Conservation (phyloP, 2,329 filamentous ascomycete genomes). For the Periconia sp. region DNA sequence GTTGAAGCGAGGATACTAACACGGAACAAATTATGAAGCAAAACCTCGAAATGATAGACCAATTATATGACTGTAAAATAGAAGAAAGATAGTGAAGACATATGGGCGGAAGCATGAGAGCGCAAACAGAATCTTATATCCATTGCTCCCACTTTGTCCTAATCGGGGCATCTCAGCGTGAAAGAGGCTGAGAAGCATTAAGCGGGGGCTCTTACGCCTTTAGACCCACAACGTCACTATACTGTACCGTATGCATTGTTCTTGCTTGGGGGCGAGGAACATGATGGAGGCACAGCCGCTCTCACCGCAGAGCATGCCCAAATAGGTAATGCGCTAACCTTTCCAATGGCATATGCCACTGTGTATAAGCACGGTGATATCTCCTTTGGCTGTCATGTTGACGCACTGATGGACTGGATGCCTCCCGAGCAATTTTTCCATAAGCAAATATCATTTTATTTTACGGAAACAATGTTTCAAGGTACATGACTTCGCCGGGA, state of each 20-base stretch:
- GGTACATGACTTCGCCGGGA: too few relatives aligned
- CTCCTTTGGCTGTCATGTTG: too few relatives aligned
- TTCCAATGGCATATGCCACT: background rate
- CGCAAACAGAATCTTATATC: slow-evolving; percentile 7
- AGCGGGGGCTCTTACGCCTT: too few relatives aligned
- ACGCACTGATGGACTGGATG: too few relatives aligned
- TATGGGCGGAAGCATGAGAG: background rate
- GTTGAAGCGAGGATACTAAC: background rate
- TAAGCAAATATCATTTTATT: too few relatives aligned
- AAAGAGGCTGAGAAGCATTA: slow-evolving; percentile 4
- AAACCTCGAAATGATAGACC: background rate
- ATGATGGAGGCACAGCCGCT: slow-evolving; percentile 1
- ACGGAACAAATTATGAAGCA: background rate
- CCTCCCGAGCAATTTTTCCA: too few relatives aligned
- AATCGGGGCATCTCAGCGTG: slow-evolving; percentile 4
- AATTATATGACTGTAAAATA: background rate
- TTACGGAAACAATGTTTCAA: too few relatives aligned
- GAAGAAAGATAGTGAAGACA: background rate
- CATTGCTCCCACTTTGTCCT: slow-evolving; percentile 1
- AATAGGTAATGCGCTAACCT: slow-evolving; percentile 11
- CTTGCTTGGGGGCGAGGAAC: background rate
- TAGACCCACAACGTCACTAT: too few relatives aligned
- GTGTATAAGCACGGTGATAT: too few relatives aligned
- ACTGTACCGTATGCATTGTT: too few relatives aligned
- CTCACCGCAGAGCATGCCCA: slow-evolving; percentile 9